These are phyloP conservation scores for Phaeotremella skinneri DNA, from an alignment of 768 basidiomycete species.

Conservation along the genomic window DNA sequence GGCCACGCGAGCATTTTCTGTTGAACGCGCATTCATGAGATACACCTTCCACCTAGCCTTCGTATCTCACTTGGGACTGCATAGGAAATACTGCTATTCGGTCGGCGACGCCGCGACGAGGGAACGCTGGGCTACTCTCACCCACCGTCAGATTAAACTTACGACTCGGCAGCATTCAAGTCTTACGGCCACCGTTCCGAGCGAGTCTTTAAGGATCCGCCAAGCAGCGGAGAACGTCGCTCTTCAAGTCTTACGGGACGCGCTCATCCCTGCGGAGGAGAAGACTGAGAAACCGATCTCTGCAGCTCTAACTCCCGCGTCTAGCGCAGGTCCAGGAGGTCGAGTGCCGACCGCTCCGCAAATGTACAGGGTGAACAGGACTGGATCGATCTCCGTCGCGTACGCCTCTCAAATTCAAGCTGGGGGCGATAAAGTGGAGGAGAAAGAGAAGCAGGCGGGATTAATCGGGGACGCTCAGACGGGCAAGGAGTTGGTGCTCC, in stretches of 20 bases:
- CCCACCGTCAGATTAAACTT: constrained; percentile 32
- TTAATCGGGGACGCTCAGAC: constrained; percentile 70
- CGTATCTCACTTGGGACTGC: constrained; percentile 58
- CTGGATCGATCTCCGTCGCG: constrained; percentile 29
- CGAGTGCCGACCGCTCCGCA: not conserved
- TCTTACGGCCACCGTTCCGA: not conserved
- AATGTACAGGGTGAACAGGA: not conserved
- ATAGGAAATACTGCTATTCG: constrained; percentile 92
- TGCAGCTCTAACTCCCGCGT: not conserved
- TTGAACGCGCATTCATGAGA: constrained; percentile 76
- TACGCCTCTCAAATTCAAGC: constrained; percentile 32
- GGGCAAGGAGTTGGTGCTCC: constrained; percentile 75
- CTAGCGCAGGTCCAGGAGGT: not conserved
- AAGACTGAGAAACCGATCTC: not conserved
- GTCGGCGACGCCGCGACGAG: constrained; percentile 74
- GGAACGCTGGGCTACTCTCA: constrained; percentile 51
- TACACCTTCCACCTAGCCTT: constrained; percentile 95
- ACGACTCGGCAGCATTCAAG: constrained; percentile 10
- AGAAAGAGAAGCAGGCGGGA: constrained; percentile 63
- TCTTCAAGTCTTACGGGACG: constrained; percentile 80
- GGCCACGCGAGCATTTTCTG: constrained; percentile 64
- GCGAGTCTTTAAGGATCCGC: constrained; percentile 49
- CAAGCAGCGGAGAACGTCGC: constrained; percentile 72
- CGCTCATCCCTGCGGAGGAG: constrained; percentile 59
- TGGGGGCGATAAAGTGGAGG: constrained; percentile 59